Conservation (phyloP, 805 yeast genomes). For the Candida morakotiae region DNA sequence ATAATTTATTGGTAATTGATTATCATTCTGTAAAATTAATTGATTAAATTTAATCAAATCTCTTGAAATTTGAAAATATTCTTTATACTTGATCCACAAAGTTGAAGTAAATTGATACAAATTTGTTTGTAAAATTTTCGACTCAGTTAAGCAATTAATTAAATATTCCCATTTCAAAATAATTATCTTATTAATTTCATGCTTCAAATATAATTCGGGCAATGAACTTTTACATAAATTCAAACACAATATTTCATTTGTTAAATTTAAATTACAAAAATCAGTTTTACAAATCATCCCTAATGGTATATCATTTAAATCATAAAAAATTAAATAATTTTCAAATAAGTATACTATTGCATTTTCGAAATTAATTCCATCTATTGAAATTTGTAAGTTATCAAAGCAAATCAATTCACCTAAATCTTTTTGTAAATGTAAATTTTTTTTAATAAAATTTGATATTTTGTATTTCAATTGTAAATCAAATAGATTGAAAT, state of each 20-base stretch:
- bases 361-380: conserved; percentile 40
- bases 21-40: conserved; percentile 30
- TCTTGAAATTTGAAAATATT: conserved; percentile 29
- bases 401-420: conserved; percentile 39
- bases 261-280: conserved; percentile 23
- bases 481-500: conserved; percentile 1
- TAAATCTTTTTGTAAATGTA: conserved; percentile 8
- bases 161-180: conserved; percentile 41
- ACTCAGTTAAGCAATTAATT: conserved; percentile 14
- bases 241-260: conserved; percentile 22
- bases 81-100: conserved; percentile 42
- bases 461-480: conserved; percentile 5
- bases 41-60: conserved; percentile 36
- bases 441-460: conserved; percentile 2
- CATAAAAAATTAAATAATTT: conserved; percentile 23
- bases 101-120: conserved; percentile 48
- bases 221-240: conserved; percentile 36
- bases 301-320: conserved; percentile 19
- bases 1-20: conserved; percentile 33
- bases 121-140: conserved; percentile 19
- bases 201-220: conserved; percentile 41
- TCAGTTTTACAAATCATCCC: conserved; percentile 41
- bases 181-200: conserved; percentile 22
- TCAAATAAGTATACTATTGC: conserved; percentile 31
- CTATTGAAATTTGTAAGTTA: conserved; percentile 35